Evolutionary conservation across 1,284 basidiomycete genomes (phyloP).

Genomic region (Phellopilus nigrolimitatus): DNA sequence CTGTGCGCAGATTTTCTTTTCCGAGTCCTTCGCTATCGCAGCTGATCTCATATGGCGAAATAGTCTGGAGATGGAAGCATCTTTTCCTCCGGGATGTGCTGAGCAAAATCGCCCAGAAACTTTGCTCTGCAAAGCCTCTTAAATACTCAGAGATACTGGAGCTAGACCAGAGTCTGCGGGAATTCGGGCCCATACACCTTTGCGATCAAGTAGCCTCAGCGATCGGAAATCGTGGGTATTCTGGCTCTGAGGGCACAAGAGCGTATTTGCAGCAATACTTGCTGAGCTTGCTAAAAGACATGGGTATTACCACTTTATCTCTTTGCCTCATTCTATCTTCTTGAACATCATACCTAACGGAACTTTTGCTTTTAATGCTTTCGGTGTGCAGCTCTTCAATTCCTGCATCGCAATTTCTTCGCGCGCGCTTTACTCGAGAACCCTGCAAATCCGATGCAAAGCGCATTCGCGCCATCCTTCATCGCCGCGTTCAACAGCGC

Average conservation of each 20-base stretch:
- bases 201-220: not conserved
- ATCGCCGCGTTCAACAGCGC: slow-evolving; percentile 6
- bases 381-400: not conserved
- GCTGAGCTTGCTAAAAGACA: not conserved
- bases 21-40: not conserved
- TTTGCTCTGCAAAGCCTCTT: slow-evolving; percentile 8
- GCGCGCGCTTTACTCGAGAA: slow-evolving; percentile 14
- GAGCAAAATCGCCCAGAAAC: slow-evolving; percentile 5
- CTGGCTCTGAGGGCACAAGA: not conserved
- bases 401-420: slow-evolving; percentile 15
- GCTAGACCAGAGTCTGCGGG: slow-evolving; percentile 10
- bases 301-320: too few species aligned
- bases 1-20: not conserved
- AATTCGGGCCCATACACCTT: not conserved
- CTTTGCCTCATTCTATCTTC: not conserved
- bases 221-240: not conserved
- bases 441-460: slow-evolving; percentile 8
- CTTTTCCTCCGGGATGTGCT: slow-evolving; percentile 14
- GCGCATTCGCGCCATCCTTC: slow-evolving; percentile 11
- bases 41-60: not conserved
- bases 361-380: not conserved
- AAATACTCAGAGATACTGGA: slow-evolving; percentile 15
- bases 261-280: not conserved
- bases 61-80: slow-evolving; percentile 18
- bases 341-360: not conserved